Evolutionary conservation across 192 early-diverging fungal genomes (phyloP).

Genomic region (Coemansia furcata): DNA sequence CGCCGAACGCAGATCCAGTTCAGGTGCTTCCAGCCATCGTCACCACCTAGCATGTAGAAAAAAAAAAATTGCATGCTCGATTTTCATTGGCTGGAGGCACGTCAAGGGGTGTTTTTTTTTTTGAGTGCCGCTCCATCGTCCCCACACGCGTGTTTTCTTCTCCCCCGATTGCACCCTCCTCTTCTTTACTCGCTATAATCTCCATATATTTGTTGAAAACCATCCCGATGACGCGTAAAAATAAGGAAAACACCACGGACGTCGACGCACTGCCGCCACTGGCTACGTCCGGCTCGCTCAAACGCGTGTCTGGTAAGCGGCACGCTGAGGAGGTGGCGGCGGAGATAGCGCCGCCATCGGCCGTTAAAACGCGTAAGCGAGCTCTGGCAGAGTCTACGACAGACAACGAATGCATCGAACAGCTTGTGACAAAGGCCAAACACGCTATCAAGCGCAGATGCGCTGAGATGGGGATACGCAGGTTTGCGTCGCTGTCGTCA

Average conservation of each 20-base stretch:
- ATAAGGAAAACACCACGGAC: constrained; percentile 28
- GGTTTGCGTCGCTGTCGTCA: constrained; percentile 29
- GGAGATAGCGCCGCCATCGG: not conserved
- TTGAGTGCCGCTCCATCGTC: not conserved
- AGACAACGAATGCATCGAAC: constrained; percentile 5
- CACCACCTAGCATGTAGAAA: not conserved
- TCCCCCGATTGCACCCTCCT: not conserved
- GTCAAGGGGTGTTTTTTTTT: not conserved
- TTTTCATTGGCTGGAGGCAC: not conserved
- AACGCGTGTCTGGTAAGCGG: not conserved
- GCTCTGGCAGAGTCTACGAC: constrained; percentile 11
- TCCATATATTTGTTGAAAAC: not conserved
- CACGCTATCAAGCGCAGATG: constrained; percentile 43
- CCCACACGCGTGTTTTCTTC: not conserved
- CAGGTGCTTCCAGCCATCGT: constrained; percentile 56
- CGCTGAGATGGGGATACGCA: constrained; percentile 44
- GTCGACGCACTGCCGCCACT: not conserved
- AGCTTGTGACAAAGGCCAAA: constrained; percentile 38
- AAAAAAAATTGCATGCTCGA: not conserved
- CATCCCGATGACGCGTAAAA: constrained; percentile 7
- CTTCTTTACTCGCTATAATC: not conserved
- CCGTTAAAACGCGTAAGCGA: constrained; percentile 21
- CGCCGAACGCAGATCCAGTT: constrained; percentile 66
- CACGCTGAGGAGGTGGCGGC: not conserved
- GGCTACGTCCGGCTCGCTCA: not conserved